Conservation (phyloP, 2,329 filamentous ascomycete species). For the Drechslerella coelobrocha region DNA sequence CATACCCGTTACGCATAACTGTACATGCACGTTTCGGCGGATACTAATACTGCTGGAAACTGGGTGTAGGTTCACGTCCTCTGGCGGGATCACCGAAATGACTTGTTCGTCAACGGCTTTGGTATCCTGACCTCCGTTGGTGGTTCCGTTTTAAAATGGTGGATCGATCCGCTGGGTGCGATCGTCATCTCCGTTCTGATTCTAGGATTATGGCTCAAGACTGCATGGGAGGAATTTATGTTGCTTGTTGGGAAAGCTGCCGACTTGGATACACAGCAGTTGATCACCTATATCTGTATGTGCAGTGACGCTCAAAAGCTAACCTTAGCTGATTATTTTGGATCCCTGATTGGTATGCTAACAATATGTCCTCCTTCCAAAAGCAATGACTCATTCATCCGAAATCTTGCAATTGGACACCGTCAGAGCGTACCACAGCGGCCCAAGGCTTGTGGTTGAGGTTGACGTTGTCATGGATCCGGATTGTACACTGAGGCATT, state of each 20-base stretch:
- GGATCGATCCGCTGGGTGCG: constrained; percentile 92
- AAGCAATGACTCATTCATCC: constrained; percentile 84
- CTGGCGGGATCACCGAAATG: constrained; percentile 77
- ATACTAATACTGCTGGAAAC: no score
- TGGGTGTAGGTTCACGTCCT: constrained; percentile 52
- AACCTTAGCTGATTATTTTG: constrained; percentile 4
- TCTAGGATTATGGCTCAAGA: constrained; percentile 79
- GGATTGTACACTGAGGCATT: constrained; percentile 72
- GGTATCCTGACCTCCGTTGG: constrained; percentile 91
- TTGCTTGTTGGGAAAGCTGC: constrained; percentile 89
- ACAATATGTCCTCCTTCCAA: constrained; percentile 29
- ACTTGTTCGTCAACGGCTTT: constrained; percentile 94
- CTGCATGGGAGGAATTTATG: constrained; percentile 83
- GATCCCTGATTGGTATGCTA: not conserved
- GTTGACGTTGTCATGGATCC: constrained; percentile 95
- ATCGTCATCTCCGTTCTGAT: constrained; percentile 82
- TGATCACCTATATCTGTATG: constrained; percentile 90
- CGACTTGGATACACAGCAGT: constrained; percentile 82
- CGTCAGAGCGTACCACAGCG: constrained; percentile 89
- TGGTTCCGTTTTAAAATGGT: constrained; percentile 87
- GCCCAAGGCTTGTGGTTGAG: constrained; percentile 83
- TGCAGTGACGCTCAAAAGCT: constrained; percentile 27
- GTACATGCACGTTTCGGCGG: no score
- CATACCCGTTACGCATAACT: no score
- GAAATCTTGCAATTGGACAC: constrained; percentile 87